Base-by-base conservation (phyloP, 1,284 basidiomycete genomes). In the Cryptococcus amylolentus region DNA sequence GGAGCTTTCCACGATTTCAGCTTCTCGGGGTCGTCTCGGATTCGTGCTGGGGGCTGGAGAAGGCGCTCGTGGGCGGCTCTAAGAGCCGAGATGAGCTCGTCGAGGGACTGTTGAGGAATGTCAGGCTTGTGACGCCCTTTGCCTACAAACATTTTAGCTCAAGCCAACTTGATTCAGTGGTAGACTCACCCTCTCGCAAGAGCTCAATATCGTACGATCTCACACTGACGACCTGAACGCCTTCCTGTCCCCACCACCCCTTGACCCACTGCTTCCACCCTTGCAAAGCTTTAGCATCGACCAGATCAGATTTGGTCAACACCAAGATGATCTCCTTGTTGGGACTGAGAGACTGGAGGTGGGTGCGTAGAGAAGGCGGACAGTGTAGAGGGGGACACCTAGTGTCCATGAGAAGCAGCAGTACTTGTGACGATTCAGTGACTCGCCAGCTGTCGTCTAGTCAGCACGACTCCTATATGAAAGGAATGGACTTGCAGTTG, bases 371-470 rank as follows among this genome's bases (percentile, higher is more conserved):
- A 0, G 80, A 81, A 0, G 81, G 78, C 0, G 83, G 83, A 52
- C 80, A 80, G 64, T 84, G 83, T 1, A 84, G 73, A 0, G 80
- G 82, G 0, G 91, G 91, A 70, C 90, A 93, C 31, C 91, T 86
- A 7, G 89, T 86, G 75, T 96, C 91, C 27, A 93, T 81, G 10
- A 95, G 83, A 51, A 94, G 82, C 53, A 94, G 84, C 12, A 95
- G 78, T 64, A 94, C 88, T 59, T 91, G 84, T 1, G 88, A 89
- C 35, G 89, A 85, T 73, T 93, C 91, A 5, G 85, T 85, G 8
- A 92, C 90, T 37, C 90, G 84, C 91, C 91, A 93, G 65, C 89
- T 90, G 62, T 61, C 16, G 26, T 46, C 23, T 16, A 26, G 14
- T 46, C 27, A 46, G 44, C 12, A 51, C 42, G 56, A 52, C 39